A percentile compares a stretch with the other conserved stretches of the same genome.
phyloP scores from a whole-genome alignment of 305 asterid genomes.

The Fraxinus baroniana region DNA sequence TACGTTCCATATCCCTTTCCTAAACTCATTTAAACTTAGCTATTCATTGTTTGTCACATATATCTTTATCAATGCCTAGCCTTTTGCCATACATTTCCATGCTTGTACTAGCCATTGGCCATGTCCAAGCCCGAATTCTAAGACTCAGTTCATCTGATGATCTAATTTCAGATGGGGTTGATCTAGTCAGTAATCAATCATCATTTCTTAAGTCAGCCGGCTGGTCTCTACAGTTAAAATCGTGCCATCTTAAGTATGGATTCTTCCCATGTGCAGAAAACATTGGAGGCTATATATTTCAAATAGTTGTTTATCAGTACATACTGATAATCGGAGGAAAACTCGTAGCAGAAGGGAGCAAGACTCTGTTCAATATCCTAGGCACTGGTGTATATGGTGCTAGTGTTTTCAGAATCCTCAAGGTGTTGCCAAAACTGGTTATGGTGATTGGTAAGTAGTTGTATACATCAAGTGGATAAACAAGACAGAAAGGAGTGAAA shows the following conservation, averaged over 20 bases:
- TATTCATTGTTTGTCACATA: neutral
- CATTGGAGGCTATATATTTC: constrained; percentile 37
- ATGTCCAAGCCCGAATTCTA: constrained; percentile 30
- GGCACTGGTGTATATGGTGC: constrained; percentile 43
- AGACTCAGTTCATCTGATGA: constrained; percentile 15
- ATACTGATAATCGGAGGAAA: constrained; percentile 35
- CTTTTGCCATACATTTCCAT: constrained; percentile 10
- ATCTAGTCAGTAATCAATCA: constrained; percentile 14
- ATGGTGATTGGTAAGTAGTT: constrained; percentile 40
- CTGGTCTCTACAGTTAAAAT: neutral
- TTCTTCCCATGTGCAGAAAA: constrained; percentile 44
- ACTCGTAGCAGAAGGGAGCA: constrained; percentile 31
- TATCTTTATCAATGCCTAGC: constrained; percentile 26
- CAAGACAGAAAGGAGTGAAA: neutral
- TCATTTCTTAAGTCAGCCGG: neutral
- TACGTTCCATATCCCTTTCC: neutral
- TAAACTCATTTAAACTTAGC: neutral
- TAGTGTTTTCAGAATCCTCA: constrained; percentile 31
- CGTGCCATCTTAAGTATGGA: constrained; percentile 32
- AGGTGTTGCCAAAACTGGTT: constrained; percentile 33
- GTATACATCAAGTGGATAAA: neutral
- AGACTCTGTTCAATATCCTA: constrained; percentile 30
- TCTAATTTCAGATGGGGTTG: constrained; percentile 35
- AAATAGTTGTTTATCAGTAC: constrained; percentile 33
- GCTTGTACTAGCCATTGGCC: neutral